Evolutionary conservation across 116 monocot genomes (phyloP).

Genomic region (Zostera marina): DNA sequence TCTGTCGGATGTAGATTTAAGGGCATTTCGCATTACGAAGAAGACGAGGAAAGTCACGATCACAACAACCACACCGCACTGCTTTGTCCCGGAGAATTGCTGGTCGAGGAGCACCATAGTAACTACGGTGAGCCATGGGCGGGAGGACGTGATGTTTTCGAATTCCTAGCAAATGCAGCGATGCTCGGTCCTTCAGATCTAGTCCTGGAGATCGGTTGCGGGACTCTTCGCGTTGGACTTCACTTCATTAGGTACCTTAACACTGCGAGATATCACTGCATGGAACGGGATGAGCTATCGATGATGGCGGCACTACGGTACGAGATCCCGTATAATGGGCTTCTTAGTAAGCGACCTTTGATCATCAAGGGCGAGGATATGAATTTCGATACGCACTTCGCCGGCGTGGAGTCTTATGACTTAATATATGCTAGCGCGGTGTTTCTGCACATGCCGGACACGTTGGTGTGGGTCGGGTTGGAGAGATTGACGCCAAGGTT

Average conservation of each 20-base stretch:
- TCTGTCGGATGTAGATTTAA: slow-evolving; percentile 24
- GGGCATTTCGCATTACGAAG: slow-evolving; percentile 80
- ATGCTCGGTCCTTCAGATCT: slow-evolving; percentile 34
- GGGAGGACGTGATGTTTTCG: slow-evolving; percentile 81
- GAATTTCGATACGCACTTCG: slow-evolving; percentile 28
- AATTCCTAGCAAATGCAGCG: slow-evolving; percentile 50
- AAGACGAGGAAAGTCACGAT: slow-evolving; percentile 27
- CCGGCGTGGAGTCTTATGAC: slow-evolving; percentile 35
- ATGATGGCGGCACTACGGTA: slow-evolving; percentile 67
- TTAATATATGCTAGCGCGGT: slow-evolving; percentile 83
- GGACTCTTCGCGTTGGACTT: slow-evolving; percentile 74
- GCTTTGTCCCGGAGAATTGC: slow-evolving; percentile 53
- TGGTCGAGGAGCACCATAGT: slow-evolving; percentile 90
- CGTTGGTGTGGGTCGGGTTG: slow-evolving; percentile 60
- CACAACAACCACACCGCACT: slow-evolving; percentile 59
- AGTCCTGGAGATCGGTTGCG: slow-evolving; percentile 82
- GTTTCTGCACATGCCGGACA: slow-evolving; percentile 74
- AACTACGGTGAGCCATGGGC: slow-evolving; percentile 97
- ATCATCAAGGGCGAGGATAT: slow-evolving; percentile 71
- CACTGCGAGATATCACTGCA: slow-evolving; percentile 39
- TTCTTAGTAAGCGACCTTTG: slow-evolving; percentile 54
- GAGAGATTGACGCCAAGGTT: slow-evolving; percentile 46
- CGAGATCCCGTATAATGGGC: slow-evolving; percentile 69
- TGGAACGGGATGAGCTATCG: slow-evolving; percentile 72
- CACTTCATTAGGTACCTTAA: slow-evolving; percentile 82